A percentile compares a stretch with the other conserved stretches of the same genome.
These are phyloP conservation scores for Daedaleopsis nitida DNA, from an alignment of 768 basidiomycete genomes.

Conservation along the genomic window DNA sequence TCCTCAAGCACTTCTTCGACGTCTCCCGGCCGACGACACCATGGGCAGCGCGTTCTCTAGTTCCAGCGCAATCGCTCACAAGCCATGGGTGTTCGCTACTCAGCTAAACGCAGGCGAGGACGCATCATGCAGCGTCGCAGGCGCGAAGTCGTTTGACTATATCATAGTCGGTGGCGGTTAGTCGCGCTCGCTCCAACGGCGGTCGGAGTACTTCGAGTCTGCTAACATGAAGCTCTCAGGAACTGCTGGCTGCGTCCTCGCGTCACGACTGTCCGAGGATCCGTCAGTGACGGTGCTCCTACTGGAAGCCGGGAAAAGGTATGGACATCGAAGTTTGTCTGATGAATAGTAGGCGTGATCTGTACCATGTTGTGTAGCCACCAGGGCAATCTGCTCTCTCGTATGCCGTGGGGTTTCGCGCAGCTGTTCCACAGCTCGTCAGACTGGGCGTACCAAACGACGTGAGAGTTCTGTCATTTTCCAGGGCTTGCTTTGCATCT, in stretches of 20 bases:
- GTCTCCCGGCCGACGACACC: too few relatives aligned
- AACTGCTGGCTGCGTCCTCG: slow-evolving; percentile 61
- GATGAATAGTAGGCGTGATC: neutral
- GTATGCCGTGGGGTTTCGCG: slow-evolving; percentile 22
- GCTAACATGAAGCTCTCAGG: slow-evolving; percentile 35
- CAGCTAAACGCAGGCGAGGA: too few relatives aligned
- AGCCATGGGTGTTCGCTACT: too few relatives aligned
- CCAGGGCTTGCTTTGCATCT: too few relatives aligned
- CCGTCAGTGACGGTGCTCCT: slow-evolving; percentile 51
- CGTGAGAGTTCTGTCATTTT: slow-evolving; percentile 1
- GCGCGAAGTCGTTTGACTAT: slow-evolving; percentile 29
- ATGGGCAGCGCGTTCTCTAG: too few relatives aligned
- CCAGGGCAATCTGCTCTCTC: slow-evolving; percentile 13
- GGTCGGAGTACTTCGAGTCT: neutral
- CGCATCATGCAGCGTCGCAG: too few relatives aligned
- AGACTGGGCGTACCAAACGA: slow-evolving; percentile 38
- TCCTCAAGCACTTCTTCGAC: too few relatives aligned
- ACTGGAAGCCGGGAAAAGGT: slow-evolving; percentile 66
- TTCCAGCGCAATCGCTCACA: too few relatives aligned
- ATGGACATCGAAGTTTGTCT: neutral
- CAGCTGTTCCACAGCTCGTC: slow-evolving; percentile 47
- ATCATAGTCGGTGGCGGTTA: slow-evolving; percentile 35
- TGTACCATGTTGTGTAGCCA: slow-evolving; percentile 5
- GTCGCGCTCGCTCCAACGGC: neutral
- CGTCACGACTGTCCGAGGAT: slow-evolving; percentile 56